Evolutionary conservation across 78 protist genomes (phyloP).

Genomic region (Mastigamoeba balamuthi): DNA sequence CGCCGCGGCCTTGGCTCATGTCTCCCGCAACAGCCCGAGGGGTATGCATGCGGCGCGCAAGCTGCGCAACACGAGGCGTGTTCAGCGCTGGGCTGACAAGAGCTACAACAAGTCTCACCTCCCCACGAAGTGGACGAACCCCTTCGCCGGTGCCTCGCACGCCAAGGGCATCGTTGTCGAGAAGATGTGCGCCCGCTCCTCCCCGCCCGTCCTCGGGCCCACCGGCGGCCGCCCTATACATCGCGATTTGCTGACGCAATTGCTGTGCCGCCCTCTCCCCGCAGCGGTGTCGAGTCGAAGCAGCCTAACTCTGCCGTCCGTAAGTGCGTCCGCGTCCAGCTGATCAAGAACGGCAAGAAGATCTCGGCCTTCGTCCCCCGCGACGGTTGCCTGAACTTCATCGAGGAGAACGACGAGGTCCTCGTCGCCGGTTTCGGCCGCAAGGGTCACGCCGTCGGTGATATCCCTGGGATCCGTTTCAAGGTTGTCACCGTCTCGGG

Average conservation of each 20-base stretch:
- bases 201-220: not conserved
- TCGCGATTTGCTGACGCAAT: not conserved
- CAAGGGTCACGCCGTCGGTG: conserved; percentile 99
- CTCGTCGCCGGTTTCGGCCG: conserved; percentile 99
- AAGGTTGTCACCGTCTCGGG: conserved; percentile 95
- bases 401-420: conserved; percentile 99
- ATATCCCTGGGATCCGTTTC: conserved; percentile 99
- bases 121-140: conserved; percentile 80
- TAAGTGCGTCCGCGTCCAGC: conserved; percentile 99
- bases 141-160: conserved; percentile 97
- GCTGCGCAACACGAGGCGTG: conserved; percentile 59
- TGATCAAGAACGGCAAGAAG: conserved; percentile 99
- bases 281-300: conserved; percentile 98
- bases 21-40: conserved; percentile 41
- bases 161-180: conserved; percentile 98
- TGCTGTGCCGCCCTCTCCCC: not conserved
- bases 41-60: conserved; percentile 70
- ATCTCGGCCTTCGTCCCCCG: conserved; percentile 99
- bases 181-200: conserved; percentile 79
- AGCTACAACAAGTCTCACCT: conserved; percentile 86
- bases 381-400: conserved; percentile 98
- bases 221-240: too few relatives aligned
- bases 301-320: conserved; percentile 99
- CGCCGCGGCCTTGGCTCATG: too few relatives aligned
- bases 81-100: conserved; percentile 93